Base-by-base conservation (phyloP, 768 basidiomycete genomes). In the Daedalea quercina region DNA sequence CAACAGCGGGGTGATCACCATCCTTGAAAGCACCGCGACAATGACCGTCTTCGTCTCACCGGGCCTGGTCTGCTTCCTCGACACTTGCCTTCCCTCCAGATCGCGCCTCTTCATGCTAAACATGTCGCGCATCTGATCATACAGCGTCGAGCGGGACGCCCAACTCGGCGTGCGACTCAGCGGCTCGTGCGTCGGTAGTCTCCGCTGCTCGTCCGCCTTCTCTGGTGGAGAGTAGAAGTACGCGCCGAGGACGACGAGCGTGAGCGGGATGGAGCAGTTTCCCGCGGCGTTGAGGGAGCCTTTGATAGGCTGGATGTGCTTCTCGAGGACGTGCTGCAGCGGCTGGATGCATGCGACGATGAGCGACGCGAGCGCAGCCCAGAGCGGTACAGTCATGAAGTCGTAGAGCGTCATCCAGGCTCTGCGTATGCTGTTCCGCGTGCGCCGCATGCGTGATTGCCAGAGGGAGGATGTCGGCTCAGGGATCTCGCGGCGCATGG, bases 331-430 rank as follows among this genome's bases (percentile, higher is more conserved):
- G 47, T 82, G 79, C 65, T 98, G 93, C 4, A 94, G 55, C 2
- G 89, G 87, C 7, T 72, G 82, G 11, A 86, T 73, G 62, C 87
- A 80, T 1, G 92, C 94, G 33, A 93, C 87, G 43, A 89, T 44
- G 37, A 94, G 70, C 2, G 88, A 90, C 1, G 78, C 66, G 19
- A 90, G 62, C 1, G 91, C 85, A 0, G 90, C 87, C 76, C 89
- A 86, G 37, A 94, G 78, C 0, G 94, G 93, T 0, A 85, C 87
- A 0, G 94, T 94, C 86, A 96, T 90, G 69, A 93, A 91, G 20
- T 76, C 75, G 63, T 79, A 78, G 60, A 85, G 67, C 7, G 69
- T 66, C 7, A 64, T 63, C 68, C 74, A 74, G 22, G 58, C n/a
- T 12, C 65, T 62, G 9, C 56, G 53, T 8, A 71, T 26, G 9